Conservation (phyloP, 108 stramenopile species). For the Parietichytrium sp. region DNA sequence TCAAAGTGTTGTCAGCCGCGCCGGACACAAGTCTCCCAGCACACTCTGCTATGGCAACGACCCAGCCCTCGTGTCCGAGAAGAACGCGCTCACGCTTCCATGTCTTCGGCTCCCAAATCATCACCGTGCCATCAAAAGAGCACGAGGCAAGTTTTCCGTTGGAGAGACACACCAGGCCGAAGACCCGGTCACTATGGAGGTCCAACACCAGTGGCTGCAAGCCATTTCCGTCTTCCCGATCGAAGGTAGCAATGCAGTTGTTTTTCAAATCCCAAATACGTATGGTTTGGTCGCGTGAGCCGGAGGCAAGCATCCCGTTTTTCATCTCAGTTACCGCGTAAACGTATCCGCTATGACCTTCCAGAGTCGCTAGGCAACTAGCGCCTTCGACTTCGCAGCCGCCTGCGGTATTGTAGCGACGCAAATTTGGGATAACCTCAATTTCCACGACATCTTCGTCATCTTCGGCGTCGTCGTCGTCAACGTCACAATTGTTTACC, state of each 20-base stretch:
- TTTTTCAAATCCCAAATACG: conserved; percentile 2
- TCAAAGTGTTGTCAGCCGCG: conserved; percentile 16
- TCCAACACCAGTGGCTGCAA: conserved; percentile 13
- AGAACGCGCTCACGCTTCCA: background rate
- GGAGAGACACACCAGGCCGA: background rate
- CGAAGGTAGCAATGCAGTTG: too few species aligned
- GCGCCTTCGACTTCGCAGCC: conserved; percentile 23
- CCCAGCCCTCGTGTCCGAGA: conserved; percentile 13
- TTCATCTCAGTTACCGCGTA: conserved; percentile 10
- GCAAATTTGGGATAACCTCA: background rate
- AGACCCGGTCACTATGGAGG: background rate
- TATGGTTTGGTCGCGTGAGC: conserved; percentile 15
- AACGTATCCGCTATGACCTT: conserved; percentile 20
- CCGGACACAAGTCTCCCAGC: conserved; percentile 25
- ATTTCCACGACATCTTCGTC: conserved; percentile 16
- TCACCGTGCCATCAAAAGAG: background rate
- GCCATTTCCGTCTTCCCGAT: too few species aligned
- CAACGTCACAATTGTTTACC: background rate
- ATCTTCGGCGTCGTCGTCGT: conserved; percentile 34
- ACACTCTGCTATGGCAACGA: conserved; percentile 23
- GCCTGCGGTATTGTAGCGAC: background rate
- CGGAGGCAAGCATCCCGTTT: background rate
- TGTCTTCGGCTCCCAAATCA: conserved; percentile 3
- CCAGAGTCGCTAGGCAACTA: background rate
- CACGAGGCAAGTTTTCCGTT: conserved; percentile 30